Base-by-base conservation (phyloP, 2,329 filamentous ascomycete genomes). In the Diaporthe ilicicola region DNA sequence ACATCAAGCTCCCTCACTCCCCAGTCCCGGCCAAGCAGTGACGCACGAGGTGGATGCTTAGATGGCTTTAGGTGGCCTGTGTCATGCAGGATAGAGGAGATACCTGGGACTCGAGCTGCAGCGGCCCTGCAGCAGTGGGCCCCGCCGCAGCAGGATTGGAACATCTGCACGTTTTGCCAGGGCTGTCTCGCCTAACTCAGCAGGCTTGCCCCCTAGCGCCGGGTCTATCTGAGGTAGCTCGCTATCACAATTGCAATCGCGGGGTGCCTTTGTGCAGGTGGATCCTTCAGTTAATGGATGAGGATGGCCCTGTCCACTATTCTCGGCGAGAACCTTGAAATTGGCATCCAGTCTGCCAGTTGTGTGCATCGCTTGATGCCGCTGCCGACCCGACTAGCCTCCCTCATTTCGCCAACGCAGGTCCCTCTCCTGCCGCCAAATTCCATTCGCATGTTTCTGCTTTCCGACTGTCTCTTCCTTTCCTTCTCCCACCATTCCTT, bases 21-120 rank as follows among this genome's bases (percentile, higher is more conserved):
- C 46, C 67, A 56, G 15, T 59, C 65, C 65, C 10, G 65, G 50
- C 50, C 61, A 67, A 50, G 53, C 39, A 70, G 61, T 70, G 69
- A 70, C 69, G 69, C 69, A 70, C 42, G 68, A 48, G 42, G 65
- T 68, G 62, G 22, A 56, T 67, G 42, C 65, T 56, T 46, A 46
- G 39, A 46, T 48, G 27, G 42, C 19, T 56, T 50, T 39, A 6
- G 29, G 65, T 68, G 65, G 65, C 19, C 65, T 32, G 54, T 59
- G 50, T 50, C 39, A 32, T 55, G 64, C 51, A 67, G 27, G 37
- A 29, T 55, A 67, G 37, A 27, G 29, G 10, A 66, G 51, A 66
- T 51, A 70, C 15, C 22, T 37, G 50, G 29, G 54, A 27, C 32
- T 51, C 34, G 22, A 64, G 54, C 67, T 69, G 67, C 67, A 39